Percentiles rank a stretch among this genome's conserved stretches.
These are phyloP conservation scores for Malania oleifera DNA, from an alignment of 164 flowering plant species.

Conservation along the genomic window DNA sequence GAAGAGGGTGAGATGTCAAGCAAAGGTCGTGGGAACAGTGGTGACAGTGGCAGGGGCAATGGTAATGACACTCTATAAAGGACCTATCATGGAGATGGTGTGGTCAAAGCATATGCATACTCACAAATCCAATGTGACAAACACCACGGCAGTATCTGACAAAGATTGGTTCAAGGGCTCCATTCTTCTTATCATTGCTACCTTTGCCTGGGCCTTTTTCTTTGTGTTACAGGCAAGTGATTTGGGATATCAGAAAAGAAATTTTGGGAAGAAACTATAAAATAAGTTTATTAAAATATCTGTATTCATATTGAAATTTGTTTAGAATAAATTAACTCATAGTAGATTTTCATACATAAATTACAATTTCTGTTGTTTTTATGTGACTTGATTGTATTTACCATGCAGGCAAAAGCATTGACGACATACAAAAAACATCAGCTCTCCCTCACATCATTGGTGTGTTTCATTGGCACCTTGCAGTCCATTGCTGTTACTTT, in stretches of 20 bases:
- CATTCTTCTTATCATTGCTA: conserved; percentile 77
- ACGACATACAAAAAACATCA: conserved; percentile 59
- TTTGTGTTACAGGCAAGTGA: conserved; percentile 85
- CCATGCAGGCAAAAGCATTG: conserved; percentile 64
- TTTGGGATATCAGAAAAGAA: no score
- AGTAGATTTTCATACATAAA: no score
- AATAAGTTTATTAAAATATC: no score
- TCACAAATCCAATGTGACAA: conserved; percentile 15
- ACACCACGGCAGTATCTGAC: conserved; percentile 28
- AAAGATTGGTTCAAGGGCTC: conserved; percentile 89
- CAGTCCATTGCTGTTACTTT: conserved; percentile 82
- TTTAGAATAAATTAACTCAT: no score
- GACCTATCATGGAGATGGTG: conserved; percentile 43
- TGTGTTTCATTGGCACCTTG: conserved; percentile 77
- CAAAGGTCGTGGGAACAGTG: conserved; percentile 72
- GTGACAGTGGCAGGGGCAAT: conserved; percentile 91
- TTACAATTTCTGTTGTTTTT: no score
- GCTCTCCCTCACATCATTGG: conserved; percentile 69
- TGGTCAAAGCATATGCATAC: conserved; percentile 41
- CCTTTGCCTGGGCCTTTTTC: conserved; percentile 86
- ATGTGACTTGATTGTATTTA: no score
- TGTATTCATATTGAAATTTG: no score
- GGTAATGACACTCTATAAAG: conserved; percentile 92
- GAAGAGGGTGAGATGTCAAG: conserved; percentile 71
- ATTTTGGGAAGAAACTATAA: no score